Evolutionary conservation across 164 flowering plant species (phyloP), one percentile per base, ranked within the genome.

Genomic region (Umbilicus rupestris): DNA sequence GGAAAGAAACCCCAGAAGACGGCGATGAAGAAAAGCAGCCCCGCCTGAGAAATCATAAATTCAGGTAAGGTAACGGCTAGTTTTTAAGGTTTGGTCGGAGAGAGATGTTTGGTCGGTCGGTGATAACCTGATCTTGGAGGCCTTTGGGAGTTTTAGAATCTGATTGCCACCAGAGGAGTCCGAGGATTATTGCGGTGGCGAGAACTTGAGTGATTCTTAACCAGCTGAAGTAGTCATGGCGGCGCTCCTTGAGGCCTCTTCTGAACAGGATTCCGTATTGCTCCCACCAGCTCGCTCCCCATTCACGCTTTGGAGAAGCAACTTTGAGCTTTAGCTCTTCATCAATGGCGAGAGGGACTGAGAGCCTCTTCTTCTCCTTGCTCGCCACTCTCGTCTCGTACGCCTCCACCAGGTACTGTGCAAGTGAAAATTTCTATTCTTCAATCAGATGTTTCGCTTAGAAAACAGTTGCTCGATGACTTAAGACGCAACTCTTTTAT

Each of bases 1-100:
- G 98, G 98, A 74, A 93, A 88, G 75, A 88, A 93, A 39, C 94
- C 96, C 98, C 98, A 93, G 77, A 93, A 93, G 55, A 93, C 98
- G 49, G 94, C 82, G 62, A 93, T 88, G 81, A 93, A 93, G 84
- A 93, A 93, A 49, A 93, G 81, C 74, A 93, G 77, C 37, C 98
- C 98, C 63, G 92, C 87, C 98, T 92, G 88, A 75, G 75, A 67
- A 31, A 1, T 60, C 24, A 39, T 17, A 58, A 10, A n/a, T 63
- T 37, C 10, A 20, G 26, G 17, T n/a, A n/a, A 62, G 9, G 63
- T n/a, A 10, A 35, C 24, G n/a, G 22, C n/a, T 5, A 7, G 22
- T 50, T 2, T 20, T 1, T 15, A 22, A 37, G 49, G 35, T 39
- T 20, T 50, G 28, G 19, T 20, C n/a, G n/a, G n/a, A n/a, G n/a